A percentile compares a stretch with the other conserved stretches of the same genome.
These are phyloP conservation scores for Kwoniella europaea DNA, from an alignment of 768 basidiomycete species.

Conservation along the genomic window DNA sequence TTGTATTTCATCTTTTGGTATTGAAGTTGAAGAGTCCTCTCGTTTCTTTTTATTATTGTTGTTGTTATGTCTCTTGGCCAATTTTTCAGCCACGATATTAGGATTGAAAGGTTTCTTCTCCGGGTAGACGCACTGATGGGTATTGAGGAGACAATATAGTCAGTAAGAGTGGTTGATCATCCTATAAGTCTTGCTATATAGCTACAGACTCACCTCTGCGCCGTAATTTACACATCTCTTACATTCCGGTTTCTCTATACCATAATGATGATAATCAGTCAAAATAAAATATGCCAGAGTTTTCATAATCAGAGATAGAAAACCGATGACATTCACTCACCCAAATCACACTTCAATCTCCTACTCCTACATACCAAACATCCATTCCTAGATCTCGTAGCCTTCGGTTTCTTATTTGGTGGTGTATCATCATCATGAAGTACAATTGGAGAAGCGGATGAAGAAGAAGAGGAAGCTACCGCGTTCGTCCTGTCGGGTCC, in stretches of 20 bases:
- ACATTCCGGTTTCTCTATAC: conserved; percentile 25
- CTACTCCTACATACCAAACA: conserved; percentile 26
- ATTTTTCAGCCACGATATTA: conserved; percentile 17
- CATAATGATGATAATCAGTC: background rate
- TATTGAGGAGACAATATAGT: too few species aligned
- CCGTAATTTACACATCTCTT: conserved; percentile 24
- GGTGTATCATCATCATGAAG: background rate
- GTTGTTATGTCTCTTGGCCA: conserved; percentile 19
- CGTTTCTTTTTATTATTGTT: background rate
- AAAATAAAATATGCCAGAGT: background rate
- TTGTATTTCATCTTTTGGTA: background rate
- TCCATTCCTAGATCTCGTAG: conserved; percentile 20
- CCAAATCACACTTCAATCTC: conserved; percentile 23
- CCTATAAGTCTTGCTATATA: background rate
- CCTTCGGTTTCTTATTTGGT: conserved; percentile 10
- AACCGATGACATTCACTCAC: conserved; percentile 10
- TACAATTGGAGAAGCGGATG: background rate
- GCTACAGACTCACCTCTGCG: conserved; percentile 17
- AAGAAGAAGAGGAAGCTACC: background rate
- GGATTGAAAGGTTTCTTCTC: conserved; percentile 36
- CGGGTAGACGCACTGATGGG: conserved; percentile 34
- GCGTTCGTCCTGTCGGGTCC: background rate
- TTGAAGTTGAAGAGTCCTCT: background rate
- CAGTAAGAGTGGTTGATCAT: background rate
- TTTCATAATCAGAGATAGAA: background rate